These are phyloP conservation scores for Plasmodium vinckei DNA, from an alignment of 169 alveolate genomes.

Conservation along the genomic window DNA sequence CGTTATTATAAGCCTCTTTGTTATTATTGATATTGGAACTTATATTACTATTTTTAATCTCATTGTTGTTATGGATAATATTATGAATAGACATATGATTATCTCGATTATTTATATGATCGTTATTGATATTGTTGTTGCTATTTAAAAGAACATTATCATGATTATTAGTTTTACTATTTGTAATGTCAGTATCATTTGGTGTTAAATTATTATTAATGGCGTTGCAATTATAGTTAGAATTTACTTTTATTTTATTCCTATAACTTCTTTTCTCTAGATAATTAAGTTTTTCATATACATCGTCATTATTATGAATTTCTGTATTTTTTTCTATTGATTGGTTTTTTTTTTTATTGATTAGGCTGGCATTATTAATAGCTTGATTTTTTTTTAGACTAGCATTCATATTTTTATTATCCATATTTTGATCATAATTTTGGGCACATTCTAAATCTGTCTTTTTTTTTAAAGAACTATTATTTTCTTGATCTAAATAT, in stretches of 20 bases:
- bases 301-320: conserved; percentile 15
- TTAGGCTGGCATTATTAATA: background rate
- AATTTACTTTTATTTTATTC: conserved; percentile 13
- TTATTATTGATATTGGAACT: background rate
- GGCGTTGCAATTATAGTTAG: background rate
- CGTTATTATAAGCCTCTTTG: conserved; percentile 4
- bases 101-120: no score
- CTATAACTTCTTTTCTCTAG: conserved; percentile 66
- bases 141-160: background rate
- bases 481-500: conserved; percentile 18
- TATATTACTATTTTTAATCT: no score
- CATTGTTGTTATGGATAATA: no score
- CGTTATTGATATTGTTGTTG: no score
- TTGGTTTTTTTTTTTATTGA: background rate
- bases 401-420: background rate
- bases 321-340: conserved; percentile 18
- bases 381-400: background rate
- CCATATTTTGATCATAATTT: background rate
- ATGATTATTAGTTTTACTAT: background rate
- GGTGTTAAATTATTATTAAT: background rate
- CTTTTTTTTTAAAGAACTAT: conserved; percentile 1
- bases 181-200: background rate
- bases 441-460: background rate
- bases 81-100: no score
- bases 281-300: conserved; percentile 39